phyloP scores from a whole-genome alignment of 768 basidiomycete species.

The Lactarius tabidus region DNA sequence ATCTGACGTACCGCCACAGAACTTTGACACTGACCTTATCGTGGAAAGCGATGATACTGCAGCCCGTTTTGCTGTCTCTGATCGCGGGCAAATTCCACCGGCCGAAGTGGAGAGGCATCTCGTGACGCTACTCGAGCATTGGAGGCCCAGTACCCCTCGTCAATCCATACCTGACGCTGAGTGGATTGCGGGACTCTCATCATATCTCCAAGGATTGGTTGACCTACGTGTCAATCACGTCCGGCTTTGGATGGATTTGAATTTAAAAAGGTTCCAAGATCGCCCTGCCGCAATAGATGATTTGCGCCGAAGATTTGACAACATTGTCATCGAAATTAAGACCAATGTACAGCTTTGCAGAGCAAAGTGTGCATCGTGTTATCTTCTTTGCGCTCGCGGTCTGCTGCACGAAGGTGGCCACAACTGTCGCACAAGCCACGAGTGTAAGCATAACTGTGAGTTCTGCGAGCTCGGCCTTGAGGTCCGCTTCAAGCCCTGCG shows the following conservation, averaged over 20 bases:
- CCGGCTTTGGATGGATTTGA: conserved; percentile 46
- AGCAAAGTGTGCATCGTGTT: conserved; percentile 43
- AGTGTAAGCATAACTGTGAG: conserved; percentile 43
- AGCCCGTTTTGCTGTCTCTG: conserved; percentile 34
- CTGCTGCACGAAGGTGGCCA: conserved; percentile 44
- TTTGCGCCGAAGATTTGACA: conserved; percentile 43
- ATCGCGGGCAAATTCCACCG: conserved; percentile 19
- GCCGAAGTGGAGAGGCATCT: conserved; percentile 30
- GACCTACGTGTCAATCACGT: conserved; percentile 46
- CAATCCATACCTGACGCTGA: conserved; percentile 36
- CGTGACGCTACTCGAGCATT: conserved; percentile 27
- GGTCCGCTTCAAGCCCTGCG: conserved; percentile 37
- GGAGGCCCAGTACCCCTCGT: conserved; percentile 35
- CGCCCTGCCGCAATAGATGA: conserved; percentile 43
- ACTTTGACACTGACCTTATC: conserved; percentile 45
- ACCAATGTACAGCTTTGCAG: conserved; percentile 47
- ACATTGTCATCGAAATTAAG: conserved; percentile 41
- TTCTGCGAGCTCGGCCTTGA: conserved; percentile 38
- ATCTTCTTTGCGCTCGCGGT: conserved; percentile 45
- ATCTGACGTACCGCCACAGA: conserved; percentile 32
- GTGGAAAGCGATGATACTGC: conserved; percentile 39
- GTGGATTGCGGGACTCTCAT: conserved; percentile 40
- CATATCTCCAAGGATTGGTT: conserved; percentile 39
- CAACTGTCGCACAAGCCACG: conserved; percentile 47
- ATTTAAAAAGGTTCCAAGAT: conserved; percentile 43